Evolutionary conservation across 208 protist species (phyloP).

Genomic region (Trypanosoma melophagium): DNA sequence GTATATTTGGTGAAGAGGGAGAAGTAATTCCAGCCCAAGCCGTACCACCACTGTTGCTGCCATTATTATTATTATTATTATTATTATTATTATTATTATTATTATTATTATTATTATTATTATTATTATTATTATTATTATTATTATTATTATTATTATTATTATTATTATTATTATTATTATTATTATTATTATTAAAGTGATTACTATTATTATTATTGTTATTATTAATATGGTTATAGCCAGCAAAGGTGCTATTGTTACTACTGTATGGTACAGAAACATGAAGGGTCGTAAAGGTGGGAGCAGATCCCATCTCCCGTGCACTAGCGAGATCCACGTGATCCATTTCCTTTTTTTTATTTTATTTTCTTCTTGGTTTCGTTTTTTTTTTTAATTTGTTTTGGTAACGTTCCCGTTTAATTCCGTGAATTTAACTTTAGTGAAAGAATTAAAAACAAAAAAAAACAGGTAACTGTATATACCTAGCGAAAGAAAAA

Average conservation of each 20-base stretch:
- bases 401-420: neutral
- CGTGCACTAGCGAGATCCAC: conserved; percentile 22
- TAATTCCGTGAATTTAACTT: conserved; percentile 5
- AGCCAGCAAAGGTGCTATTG: neutral
- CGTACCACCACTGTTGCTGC: neutral
- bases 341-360: conserved; percentile 24
- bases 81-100: neutral
- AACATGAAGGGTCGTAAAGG: conserved; percentile 17
- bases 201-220: conserved; percentile 6
- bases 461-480: conserved; percentile 26
- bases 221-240: neutral
- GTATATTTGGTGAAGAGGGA: neutral
- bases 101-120: neutral
- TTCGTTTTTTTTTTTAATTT: conserved; percentile 11
- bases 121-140: neutral
- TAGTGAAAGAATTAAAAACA: conserved; percentile 14
- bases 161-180: neutral
- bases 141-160: conserved; percentile 5
- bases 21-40: neutral
- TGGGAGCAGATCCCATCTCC: conserved; percentile 4
- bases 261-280: conserved; percentile 18
- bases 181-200: neutral
- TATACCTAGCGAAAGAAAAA: conserved; percentile 9
- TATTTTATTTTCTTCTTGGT: neutral
- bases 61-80: neutral